phyloP scores from a whole-genome alignment of 345 rosid species.

The Populus euphratica region DNA sequence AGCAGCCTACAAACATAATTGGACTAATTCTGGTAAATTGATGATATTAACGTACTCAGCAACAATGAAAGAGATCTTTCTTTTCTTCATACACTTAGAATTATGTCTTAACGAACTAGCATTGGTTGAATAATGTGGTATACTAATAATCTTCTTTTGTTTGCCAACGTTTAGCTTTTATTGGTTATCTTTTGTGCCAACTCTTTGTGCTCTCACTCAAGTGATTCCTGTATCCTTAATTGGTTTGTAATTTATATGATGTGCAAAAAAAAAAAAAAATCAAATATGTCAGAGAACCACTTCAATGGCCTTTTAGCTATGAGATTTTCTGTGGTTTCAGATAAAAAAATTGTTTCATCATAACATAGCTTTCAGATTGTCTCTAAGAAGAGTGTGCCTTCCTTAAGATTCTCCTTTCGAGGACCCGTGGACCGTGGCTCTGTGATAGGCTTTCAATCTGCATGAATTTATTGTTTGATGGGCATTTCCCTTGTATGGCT shows the following conservation, averaged over 20 bases:
- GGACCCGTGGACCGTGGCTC: not conserved
- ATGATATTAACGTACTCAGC: not conserved
- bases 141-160: not conserved
- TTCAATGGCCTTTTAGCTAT: not conserved
- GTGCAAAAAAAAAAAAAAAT: not conserved
- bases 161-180: not conserved
- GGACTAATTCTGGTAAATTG: conserved; percentile 75
- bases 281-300: not conserved
- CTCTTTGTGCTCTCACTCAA: not conserved
- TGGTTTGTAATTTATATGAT: not conserved
- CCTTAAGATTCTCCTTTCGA: not conserved
- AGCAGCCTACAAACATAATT: conserved; percentile 81
- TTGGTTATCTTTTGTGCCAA: not conserved
- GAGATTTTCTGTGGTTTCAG: not conserved
- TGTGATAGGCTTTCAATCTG: not conserved
- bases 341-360: too few relatives aligned
- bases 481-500: not conserved
- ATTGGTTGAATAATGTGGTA: conserved; percentile 4
- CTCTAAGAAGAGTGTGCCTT: not conserved
- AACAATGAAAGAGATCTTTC: not conserved
- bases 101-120: not conserved
- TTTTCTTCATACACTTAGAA: not conserved
- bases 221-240: not conserved
- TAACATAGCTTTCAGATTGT: too few relatives aligned
- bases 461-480: not conserved